Conservation (phyloP, 441 rosid species). For the Corymbia calophylla region DNA sequence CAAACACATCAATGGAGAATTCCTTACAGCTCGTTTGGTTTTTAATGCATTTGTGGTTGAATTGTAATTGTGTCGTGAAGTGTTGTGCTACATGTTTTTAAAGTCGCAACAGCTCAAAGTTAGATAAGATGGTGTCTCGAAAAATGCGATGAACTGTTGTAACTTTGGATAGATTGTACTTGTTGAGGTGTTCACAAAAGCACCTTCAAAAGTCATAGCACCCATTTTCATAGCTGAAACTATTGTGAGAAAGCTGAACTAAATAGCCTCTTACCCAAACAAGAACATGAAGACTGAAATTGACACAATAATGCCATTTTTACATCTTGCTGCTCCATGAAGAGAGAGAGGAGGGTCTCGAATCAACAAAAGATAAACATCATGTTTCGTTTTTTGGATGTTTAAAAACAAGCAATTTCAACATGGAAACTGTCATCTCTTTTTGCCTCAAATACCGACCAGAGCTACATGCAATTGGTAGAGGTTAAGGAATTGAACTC, state of each 20-base stretch:
- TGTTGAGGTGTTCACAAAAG: background rate
- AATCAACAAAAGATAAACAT: background rate
- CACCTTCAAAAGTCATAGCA: fast-evolving
- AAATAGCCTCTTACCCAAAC: background rate
- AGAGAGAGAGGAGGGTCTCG: background rate
- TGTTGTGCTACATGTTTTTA: background rate
- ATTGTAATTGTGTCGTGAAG: fast-evolving
- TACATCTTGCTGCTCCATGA: too few relatives aligned
- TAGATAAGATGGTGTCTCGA: background rate
- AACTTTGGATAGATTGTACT: background rate
- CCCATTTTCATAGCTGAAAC: fast-evolving
- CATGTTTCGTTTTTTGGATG: too few relatives aligned
- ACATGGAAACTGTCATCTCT: too few relatives aligned
- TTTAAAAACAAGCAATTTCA: too few relatives aligned
- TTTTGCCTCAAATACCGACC: too few relatives aligned
- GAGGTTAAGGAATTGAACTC: too few relatives aligned
- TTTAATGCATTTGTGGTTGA: background rate
- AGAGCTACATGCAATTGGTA: too few relatives aligned
- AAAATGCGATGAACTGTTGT: background rate
- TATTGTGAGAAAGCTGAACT: background rate
- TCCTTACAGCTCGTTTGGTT: background rate
- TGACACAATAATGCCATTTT: background rate
- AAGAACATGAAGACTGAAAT: fast-evolving
- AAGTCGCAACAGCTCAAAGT: background rate
- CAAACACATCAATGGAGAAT: background rate